Percentiles rank a stretch among this genome's conserved stretches.
Evolutionary conservation across 2,329 filamentous ascomycete species (phyloP).

Genomic region (Lasiodiplodia sp.): DNA sequence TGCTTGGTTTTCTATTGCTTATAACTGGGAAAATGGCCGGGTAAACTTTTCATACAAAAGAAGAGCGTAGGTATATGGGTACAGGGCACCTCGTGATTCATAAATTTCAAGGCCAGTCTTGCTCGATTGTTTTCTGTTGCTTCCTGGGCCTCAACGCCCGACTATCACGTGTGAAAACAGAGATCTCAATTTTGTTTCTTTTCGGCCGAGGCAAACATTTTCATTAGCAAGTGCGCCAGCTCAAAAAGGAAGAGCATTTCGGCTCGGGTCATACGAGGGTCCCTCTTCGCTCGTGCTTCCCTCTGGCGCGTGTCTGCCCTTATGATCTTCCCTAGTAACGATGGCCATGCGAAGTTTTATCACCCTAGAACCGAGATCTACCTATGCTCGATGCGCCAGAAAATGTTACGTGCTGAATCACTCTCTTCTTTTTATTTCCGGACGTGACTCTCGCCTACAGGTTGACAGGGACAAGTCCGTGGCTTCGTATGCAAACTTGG

Average conservation of each 20-base stretch:
- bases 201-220: not conserved
- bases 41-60: slow-evolving; percentile 8
- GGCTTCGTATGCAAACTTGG: not conserved
- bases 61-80: slow-evolving; percentile 4
- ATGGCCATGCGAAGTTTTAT: not conserved
- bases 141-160: not conserved
- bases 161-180: not conserved
- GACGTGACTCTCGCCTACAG: not conserved
- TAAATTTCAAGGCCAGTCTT: slow-evolving; percentile 6
- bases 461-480: not conserved
- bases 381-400: not conserved
- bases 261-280: not conserved
- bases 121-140: not conserved
- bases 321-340: not conserved
- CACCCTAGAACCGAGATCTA: not conserved
- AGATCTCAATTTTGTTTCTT: not conserved
- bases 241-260: slow-evolving; percentile 4
- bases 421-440: not conserved
- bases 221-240: slow-evolving; percentile 6
- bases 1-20: not conserved
- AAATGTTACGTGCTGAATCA: not conserved
- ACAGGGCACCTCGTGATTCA: slow-evolving; percentile 3
- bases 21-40: not conserved
- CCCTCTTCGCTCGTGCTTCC: not conserved
- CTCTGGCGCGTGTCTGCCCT: not conserved